Conservation (phyloP, 257 asterid genomes). For the Jasminum sambac region DNA sequence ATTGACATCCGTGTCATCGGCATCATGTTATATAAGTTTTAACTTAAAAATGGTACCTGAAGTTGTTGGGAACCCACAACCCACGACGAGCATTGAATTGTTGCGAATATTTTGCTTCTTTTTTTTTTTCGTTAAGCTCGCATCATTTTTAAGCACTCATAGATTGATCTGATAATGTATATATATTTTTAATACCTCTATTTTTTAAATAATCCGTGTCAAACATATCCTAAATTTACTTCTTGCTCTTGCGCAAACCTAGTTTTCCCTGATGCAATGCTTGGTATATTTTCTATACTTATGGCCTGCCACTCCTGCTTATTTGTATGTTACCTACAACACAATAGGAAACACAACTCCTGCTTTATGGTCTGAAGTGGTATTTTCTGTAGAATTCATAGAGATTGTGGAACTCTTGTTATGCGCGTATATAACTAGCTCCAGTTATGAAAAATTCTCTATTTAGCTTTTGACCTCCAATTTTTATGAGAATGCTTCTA, state of each 20-base stretch:
- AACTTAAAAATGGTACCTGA: neutral
- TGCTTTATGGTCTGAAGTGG: too few relatives aligned
- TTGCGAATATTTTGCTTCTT: too few relatives aligned
- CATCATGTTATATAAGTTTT: conserved; percentile 5
- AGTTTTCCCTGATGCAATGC: neutral
- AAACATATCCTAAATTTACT: conserved; percentile 24
- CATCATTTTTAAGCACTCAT: neutral
- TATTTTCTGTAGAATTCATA: too few relatives aligned
- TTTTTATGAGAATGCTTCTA: neutral
- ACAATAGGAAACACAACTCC: conserved; percentile 95
- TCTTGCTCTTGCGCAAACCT: neutral
- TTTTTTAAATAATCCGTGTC: too few relatives aligned
- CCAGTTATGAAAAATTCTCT: conserved; percentile 4
- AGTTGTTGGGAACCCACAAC: neutral
- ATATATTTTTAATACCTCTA: too few relatives aligned
- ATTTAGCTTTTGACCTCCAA: conserved; percentile 7
- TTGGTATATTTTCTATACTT: neutral
- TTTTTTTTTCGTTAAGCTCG: too few relatives aligned
- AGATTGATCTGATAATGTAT: too few relatives aligned
- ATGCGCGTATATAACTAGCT: neutral
- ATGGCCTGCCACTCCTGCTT: conserved; percentile 26
- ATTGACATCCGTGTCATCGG: conserved; percentile 1
- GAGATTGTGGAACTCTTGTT: neutral
- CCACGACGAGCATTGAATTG: neutral
- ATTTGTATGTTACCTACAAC: conserved; percentile 83